A percentile compares a stretch with the other conserved stretches of the same genome.
phyloP scores from a whole-genome alignment of 257 asterid genomes.

The Solanum habrochaites region DNA sequence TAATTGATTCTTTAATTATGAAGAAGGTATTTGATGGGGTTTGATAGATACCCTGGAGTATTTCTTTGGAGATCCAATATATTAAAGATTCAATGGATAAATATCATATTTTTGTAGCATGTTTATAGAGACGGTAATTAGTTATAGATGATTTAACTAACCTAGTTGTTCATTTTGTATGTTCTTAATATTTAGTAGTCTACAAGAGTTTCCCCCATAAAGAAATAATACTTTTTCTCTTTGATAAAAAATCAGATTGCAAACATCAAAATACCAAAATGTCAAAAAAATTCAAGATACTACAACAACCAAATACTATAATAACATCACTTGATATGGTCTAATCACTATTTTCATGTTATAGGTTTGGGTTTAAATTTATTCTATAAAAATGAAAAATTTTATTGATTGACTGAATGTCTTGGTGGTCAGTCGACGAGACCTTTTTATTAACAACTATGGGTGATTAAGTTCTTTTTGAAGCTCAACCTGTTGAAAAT shows the following conservation, averaged over 20 bases:
- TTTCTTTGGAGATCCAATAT: background rate
- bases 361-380: background rate
- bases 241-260: no score
- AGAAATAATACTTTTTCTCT: background rate
- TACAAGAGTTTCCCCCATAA: background rate
- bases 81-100: background rate
- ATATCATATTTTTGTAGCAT: background rate
- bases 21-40: background rate
- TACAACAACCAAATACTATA: background rate
- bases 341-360: no score
- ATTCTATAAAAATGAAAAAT: background rate
- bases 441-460: background rate
- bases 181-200: background rate
- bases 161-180: no score
- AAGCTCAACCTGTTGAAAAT: background rate
- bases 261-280: background rate
- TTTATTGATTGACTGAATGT: background rate
- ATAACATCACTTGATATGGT: background rate
- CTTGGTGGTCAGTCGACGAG: background rate
- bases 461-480: background rate
- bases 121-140: no score
- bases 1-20: background rate
- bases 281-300: no score
- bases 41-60: background rate
- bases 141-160: no score